Base-by-base conservation (phyloP, 192 early-diverging fungal species). In the Linnemannia schmuckeri region DNA sequence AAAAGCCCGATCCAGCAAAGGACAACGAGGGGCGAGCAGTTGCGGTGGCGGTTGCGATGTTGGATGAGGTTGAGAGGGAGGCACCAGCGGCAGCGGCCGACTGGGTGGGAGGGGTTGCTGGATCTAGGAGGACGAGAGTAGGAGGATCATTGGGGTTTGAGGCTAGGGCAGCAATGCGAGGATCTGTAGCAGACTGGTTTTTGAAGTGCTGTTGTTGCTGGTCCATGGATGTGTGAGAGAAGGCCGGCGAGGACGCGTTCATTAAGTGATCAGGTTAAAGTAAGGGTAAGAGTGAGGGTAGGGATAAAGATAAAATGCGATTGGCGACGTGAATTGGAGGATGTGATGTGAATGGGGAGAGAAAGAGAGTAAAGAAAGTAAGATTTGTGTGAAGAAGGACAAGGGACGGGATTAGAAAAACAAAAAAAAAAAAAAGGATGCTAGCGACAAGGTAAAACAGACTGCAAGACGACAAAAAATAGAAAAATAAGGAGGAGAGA, bases 1-100 rank as follows among this genome's bases (percentile, higher is more conserved):
- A 82, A 27, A 77, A 83, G 35, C 75, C 82, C 12, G 82, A 83
- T 73, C 76, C 81, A 7, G 81, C 20, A 35, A 83, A 83, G 55
- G 71, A 41, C 30, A 75, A 70, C 35, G 49, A 72, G n/a, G 82
- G 61, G 35, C 71, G 81, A 40, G 68, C 66, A 10, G 72, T 69
- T 22, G 79, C 79, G 37, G 78, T 72, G 33, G 80, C 80, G n/a
- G 74, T 75, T 22, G 74, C 42, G 37, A 77, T 77, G 69, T 77
- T 70, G 69, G 81, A 44, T 22, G 79, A 15, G 30, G 54, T n/a
- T 20, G 74, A 37, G 47, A 37, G 30, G 20, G 74, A 75, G 3
- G 18, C 52, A n/a, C 33, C 52, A 73, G 72, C 61, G 40, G 74
- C 24, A 61, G 57, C 44, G 8, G 46, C 61, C 6, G 57, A 49